Base-by-base conservation (phyloP, 2,329 filamentous ascomycete genomes). In the Scortechinia acanthostroma region DNA sequence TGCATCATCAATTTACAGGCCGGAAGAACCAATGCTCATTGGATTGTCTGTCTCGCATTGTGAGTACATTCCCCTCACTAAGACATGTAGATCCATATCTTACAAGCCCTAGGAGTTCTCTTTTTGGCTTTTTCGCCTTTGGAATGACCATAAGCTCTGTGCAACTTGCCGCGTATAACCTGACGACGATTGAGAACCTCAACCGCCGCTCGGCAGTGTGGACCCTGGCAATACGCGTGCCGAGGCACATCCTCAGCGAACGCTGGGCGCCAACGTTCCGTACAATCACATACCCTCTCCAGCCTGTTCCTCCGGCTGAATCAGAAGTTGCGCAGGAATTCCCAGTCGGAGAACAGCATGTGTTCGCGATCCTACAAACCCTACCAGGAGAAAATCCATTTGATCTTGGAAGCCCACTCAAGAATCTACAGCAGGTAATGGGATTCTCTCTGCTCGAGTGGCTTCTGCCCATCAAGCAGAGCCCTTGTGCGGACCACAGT, bases 171-270 rank as follows among this genome's bases (percentile, higher is more conserved):
- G 63, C 85, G 42, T 66, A 74, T 45, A 96, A 96, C 56, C 73
- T 82, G 42, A 95, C 91, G 1, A 94, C 89, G 16, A 83, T 98
- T 47, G 93, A 98, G 58, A 77, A 83, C 47, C 69, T 95, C 21
- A 75, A 71, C 51, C 70, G 71, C 46, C 75, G 70, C 49, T 72
- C 66, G 16, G 80, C 77, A 48, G 76, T 80, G 3, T 83, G 86
- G 63, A 80, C 82, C 44, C 67, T 97, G 22, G 91, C 91, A 1
- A 77, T 96, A 4, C 74, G 82, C 20, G 73, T 91, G 16, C 83
- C 82, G 16, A 65, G 64, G 4, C 55, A 63, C 4, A 58, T 69
- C 15, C 51, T 55, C 35, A 58, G 30, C 66, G 62, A 37, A 70
- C 64, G n/a, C 61, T 56, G 16, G 50, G 62, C 1, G 65, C 70